Evolutionary conservation across 805 yeast species (phyloP), one percentile per base, ranked within the genome.

Genomic region (Starmerella bombicola): DNA sequence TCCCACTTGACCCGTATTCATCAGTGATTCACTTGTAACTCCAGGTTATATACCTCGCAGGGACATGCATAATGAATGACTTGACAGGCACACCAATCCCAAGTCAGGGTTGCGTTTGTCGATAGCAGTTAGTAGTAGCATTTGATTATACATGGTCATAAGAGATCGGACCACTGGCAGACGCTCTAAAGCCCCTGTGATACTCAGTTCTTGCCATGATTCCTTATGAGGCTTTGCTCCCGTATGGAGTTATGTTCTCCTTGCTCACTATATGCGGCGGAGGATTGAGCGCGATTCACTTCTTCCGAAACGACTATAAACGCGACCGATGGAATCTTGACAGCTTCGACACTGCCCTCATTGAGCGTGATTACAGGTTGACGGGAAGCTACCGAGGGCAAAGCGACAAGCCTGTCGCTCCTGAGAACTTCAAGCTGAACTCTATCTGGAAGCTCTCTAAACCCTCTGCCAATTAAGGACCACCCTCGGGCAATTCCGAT

Each of bases 301-400:
- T 62, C 47, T 54, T 57, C 49, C 64, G 69, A 37, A 70, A 70
- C 54, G 71, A 65, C 41, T 66, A 69, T 58, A 66, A 71, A 53
- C 71, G 71, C 53, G 74, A 73, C 48, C 65, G 78, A 42, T 68
- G 60, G 51, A 63, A 65, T 51, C 57, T 73, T 28, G 78, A 73
- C 57, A 67, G 66, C 49, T 73, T 73, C 69, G 78, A 73, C 51
- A 54, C 60, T 39, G 43, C 46, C 28, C 59, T 65, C 69, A 74
- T 81, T 62, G 78, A 78, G 49, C 69, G 94, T 55, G 94, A 82
- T 60, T 67, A 70, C 55, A 68, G 88, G 49, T 65, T 82, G 54
- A 82, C 93, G 9, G 93, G 93, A 20, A 67, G 69, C 31, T 67
- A 64, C 54, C 69, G 93, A 56, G 86, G 77, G 29, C 88, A 80